Conservation (phyloP, 2,329 filamentous ascomycete genomes). For the Myriosclerotinia curreyana region DNA sequence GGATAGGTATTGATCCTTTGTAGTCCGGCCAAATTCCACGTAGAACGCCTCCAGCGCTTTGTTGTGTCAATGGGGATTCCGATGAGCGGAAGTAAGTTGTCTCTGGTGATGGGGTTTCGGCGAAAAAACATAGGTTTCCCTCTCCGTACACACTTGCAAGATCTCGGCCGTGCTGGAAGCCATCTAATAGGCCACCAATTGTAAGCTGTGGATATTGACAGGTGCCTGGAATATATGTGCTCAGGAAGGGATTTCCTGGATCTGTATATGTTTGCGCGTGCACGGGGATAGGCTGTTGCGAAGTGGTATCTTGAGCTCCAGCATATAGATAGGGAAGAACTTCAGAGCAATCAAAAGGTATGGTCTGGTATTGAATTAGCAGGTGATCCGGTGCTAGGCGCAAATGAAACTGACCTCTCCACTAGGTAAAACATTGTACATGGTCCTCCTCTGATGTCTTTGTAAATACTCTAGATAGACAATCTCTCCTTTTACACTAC, state of each 20-base stretch:
- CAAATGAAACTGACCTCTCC: conserved; percentile 38
- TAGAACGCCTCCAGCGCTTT: conserved; percentile 41
- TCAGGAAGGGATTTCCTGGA: conserved; percentile 40
- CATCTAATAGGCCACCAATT: conserved; percentile 42
- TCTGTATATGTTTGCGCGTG: conserved; percentile 42
- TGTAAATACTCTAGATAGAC: conserved; percentile 43
- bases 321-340: conserved; percentile 42
- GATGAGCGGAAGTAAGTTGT: conserved; percentile 42
- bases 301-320: conserved; percentile 28
- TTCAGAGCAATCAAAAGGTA: conserved; percentile 42
- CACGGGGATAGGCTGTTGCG: conserved; percentile 35
- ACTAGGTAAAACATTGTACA: conserved; percentile 43
- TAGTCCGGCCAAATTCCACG: conserved; percentile 42
- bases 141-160: conserved; percentile 39
- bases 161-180: conserved; percentile 42
- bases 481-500: conserved; percentile 36
- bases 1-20: conserved; percentile 39
- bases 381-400: not conserved
- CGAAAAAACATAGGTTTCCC: conserved; percentile 38
- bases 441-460: conserved; percentile 42
- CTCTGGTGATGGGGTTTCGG: conserved; percentile 36
- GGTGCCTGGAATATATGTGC: conserved; percentile 38
- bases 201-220: conserved; percentile 44
- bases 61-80: conserved; percentile 41
- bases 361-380: conserved; percentile 33